These are phyloP conservation scores for Chloris gayana DNA, from an alignment of 176 grass and related monocot species.

Conservation along the genomic window DNA sequence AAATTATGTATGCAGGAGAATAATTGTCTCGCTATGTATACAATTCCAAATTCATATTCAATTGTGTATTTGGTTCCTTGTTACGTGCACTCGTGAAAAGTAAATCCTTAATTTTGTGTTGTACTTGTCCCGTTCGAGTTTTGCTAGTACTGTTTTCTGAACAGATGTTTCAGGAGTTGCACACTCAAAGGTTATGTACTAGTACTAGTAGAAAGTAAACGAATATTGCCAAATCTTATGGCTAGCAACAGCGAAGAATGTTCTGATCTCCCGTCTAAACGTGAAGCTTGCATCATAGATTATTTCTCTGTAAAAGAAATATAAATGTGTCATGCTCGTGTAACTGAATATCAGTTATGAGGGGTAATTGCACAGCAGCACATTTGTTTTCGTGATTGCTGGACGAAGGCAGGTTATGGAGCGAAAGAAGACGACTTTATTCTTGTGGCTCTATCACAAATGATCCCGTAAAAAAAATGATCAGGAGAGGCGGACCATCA, in stretches of 20 bases:
- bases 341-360: not conserved
- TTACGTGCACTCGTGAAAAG: not conserved
- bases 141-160: not conserved
- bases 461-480: not conserved
- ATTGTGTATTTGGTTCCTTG: not conserved
- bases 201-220: too few species aligned
- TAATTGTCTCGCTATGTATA: conserved; percentile 32
- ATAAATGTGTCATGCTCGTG: not conserved
- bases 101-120: not conserved
- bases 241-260: not conserved
- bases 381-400: not conserved
- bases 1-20: conserved; percentile 17
- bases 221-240: not conserved
- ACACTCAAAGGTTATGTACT: too few species aligned
- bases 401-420: not conserved
- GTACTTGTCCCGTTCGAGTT: not conserved
- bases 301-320: not conserved
- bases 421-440: not conserved
- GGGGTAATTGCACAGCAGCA: not conserved
- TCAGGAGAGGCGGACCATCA: not conserved
- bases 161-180: not conserved
- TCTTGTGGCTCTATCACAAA: not conserved
- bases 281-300: not conserved
- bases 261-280: not conserved
- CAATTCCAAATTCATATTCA: conserved; percentile 19